A percentile compares a stretch with the other conserved stretches of the same genome.
These are phyloP conservation scores for Candida sithepensis DNA, from an alignment of 805 yeast genomes.

Conservation along the genomic window DNA sequence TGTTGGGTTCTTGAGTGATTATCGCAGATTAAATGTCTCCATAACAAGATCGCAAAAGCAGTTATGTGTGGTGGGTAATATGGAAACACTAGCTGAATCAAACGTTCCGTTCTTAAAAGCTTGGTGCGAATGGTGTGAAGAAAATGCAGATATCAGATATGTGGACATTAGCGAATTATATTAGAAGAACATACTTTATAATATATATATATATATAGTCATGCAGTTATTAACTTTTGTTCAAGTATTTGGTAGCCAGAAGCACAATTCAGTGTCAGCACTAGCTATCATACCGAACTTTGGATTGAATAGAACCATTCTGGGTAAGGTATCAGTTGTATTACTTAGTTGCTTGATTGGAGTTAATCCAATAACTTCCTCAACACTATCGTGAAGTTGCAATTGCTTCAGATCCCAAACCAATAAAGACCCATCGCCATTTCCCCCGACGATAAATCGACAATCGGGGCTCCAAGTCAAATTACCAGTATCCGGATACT, in stretches of 20 bases:
- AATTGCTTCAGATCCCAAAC: conserved; percentile 44
- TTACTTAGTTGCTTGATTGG: conserved; percentile 19
- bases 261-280: conserved; percentile 50
- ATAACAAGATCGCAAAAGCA: conserved; percentile 88
- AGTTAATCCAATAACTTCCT: conserved; percentile 4
- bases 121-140: conserved; percentile 73
- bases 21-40: conserved; percentile 84
- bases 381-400: neutral
- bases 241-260: conserved; percentile 36
- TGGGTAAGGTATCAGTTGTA: conserved; percentile 35
- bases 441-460: conserved; percentile 55
- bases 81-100: conserved; percentile 57
- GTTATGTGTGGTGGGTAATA: conserved; percentile 80
- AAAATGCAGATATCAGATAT: conserved; percentile 62
- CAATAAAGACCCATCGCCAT: conserved; percentile 48
- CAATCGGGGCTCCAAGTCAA: conserved; percentile 69
- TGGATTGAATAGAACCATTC: conserved; percentile 59
- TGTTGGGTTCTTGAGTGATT: conserved; percentile 80
- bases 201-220: neutral
- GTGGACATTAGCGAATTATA: conserved; percentile 47
- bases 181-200: conserved; percentile 1
- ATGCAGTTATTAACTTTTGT: neutral
- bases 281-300: conserved; percentile 57
- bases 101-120: conserved; percentile 46
- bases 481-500: conserved; percentile 48